A percentile compares a stretch with the other conserved stretches of the same genome.
Conservation (phyloP, 495 filamentous ascomycete species). For the Hypoxylon fuscum region DNA sequence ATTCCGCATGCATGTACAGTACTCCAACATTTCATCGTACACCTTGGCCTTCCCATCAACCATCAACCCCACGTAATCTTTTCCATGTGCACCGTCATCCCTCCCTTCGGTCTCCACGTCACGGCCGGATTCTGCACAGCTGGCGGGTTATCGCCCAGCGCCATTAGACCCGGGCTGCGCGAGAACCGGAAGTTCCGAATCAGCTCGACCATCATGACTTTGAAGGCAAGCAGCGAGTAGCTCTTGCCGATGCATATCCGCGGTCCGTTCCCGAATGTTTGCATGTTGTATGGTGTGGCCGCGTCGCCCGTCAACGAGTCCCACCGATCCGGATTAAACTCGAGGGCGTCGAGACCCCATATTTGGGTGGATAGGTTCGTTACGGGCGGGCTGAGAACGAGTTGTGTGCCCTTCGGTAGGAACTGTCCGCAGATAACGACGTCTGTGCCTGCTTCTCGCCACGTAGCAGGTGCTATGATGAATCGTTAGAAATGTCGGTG, state of each 20-base stretch:
- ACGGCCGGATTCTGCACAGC: conserved; percentile 32
- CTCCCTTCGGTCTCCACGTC: conserved; percentile 28
- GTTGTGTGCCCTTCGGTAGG: conserved; percentile 38
- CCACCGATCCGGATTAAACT: conserved; percentile 45
- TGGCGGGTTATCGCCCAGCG: conserved; percentile 16
- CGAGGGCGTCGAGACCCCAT: conserved; percentile 39
- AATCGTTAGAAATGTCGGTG: neutral
- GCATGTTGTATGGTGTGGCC: conserved; percentile 29
- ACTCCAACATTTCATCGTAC: neutral
- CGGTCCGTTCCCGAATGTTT: conserved; percentile 40
- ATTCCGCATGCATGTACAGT: neutral
- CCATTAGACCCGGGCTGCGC: conserved; percentile 23
- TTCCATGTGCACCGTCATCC: conserved; percentile 29
- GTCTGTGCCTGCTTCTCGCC: conserved; percentile 35
- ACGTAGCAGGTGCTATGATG: conserved; percentile 16
- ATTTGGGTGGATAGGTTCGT: conserved; percentile 16
- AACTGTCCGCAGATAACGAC: conserved; percentile 35
- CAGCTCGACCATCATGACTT: conserved; percentile 41
- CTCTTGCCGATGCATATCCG: conserved; percentile 44
- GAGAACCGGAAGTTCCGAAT: conserved; percentile 40
- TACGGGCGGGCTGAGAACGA: conserved; percentile 31
- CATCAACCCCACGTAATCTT: conserved; percentile 5
- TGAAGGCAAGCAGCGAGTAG: conserved; percentile 44
- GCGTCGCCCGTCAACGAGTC: conserved; percentile 29
- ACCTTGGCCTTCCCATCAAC: neutral